phyloP scores from a whole-genome alignment of 306 rosid genomes.

The Inga oerstediana region DNA sequence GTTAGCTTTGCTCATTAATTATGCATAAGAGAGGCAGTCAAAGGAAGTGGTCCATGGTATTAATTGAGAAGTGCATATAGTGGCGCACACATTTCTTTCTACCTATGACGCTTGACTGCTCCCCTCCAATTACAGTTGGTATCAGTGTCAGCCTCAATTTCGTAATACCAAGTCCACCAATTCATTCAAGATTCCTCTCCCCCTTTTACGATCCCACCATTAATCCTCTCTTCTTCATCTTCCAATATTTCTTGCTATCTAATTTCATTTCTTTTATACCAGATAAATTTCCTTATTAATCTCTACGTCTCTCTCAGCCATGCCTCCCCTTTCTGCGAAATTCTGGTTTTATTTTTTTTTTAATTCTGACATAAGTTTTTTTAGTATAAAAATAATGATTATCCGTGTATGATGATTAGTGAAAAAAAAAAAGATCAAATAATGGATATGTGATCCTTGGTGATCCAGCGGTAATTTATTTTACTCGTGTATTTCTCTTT shows the following conservation, averaged over 20 bases:
- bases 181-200: slow-evolving; percentile 22
- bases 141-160: slow-evolving; percentile 44
- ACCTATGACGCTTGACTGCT: slow-evolving; percentile 47
- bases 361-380: no score
- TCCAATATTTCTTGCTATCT: background rate
- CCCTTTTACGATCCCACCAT: background rate
- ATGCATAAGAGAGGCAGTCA: slow-evolving; percentile 39
- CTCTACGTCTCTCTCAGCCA: background rate
- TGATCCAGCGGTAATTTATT: slow-evolving; percentile 36
- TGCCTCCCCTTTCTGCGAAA: background rate
- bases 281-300: background rate
- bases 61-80: slow-evolving; percentile 49
- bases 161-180: slow-evolving; percentile 28
- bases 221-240: slow-evolving; percentile 3
- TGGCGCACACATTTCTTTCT: slow-evolving; percentile 40
- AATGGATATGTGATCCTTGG: slow-evolving; percentile 18
- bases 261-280: background rate
- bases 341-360: no score
- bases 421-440: slow-evolving; percentile 8
- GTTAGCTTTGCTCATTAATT: slow-evolving; percentile 31
- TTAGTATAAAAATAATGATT: background rate
- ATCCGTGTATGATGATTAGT: slow-evolving; percentile 16
- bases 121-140: slow-evolving; percentile 45
- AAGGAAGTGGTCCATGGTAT: slow-evolving; percentile 47
- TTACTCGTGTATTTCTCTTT: slow-evolving; percentile 8